phyloP scores from a whole-genome alignment of 495 filamentous ascomycete species.

The Penicillium cosmopolitanum region DNA sequence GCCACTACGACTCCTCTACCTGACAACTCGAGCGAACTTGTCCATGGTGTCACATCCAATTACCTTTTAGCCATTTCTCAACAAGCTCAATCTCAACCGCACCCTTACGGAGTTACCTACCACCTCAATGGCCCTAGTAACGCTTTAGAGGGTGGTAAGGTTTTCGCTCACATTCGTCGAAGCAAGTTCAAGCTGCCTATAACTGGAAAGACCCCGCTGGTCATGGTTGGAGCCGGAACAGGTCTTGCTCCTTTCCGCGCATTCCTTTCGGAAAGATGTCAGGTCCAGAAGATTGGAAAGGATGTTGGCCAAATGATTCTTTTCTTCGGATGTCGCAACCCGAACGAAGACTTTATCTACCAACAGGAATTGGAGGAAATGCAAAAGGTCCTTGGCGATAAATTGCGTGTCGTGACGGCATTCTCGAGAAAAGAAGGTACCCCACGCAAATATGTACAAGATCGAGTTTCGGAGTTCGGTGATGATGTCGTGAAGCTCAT shows the following conservation, averaged over 20 bases:
- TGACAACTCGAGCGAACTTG: slow-evolving; percentile 27
- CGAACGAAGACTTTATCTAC: slow-evolving; percentile 49
- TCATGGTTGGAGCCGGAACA: slow-evolving; percentile 54
- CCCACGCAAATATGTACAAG: slow-evolving; percentile 44
- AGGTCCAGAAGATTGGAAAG: slow-evolving; percentile 41
- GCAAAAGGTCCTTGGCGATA: slow-evolving; percentile 26
- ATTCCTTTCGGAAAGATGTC: slow-evolving; percentile 48
- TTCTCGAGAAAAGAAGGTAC: slow-evolving; percentile 33
- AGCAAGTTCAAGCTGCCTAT: slow-evolving; percentile 52
- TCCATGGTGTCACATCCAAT: slow-evolving; percentile 52
- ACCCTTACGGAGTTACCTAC: slow-evolving; percentile 38
- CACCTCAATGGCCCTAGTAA: slow-evolving; percentile 37
- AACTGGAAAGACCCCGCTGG: slow-evolving; percentile 33
- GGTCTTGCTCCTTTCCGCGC: slow-evolving; percentile 53
- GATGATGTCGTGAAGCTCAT: slow-evolving; percentile 40
- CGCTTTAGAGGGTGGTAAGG: slow-evolving; percentile 29
- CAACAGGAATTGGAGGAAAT: slow-evolving; percentile 39
- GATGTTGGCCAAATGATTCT: slow-evolving; percentile 45
- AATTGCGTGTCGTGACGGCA: slow-evolving; percentile 36
- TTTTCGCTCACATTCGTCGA: slow-evolving; percentile 47
- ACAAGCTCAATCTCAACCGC: slow-evolving; percentile 21
- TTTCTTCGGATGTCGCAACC: slow-evolving; percentile 50
- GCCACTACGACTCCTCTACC: slow-evolving; percentile 36
- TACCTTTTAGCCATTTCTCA: slow-evolving; percentile 48
- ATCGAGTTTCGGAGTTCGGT: slow-evolving; percentile 39